Evolutionary conservation across 169 alveolate species (phyloP).

Genomic region (Babesia ovis): DNA sequence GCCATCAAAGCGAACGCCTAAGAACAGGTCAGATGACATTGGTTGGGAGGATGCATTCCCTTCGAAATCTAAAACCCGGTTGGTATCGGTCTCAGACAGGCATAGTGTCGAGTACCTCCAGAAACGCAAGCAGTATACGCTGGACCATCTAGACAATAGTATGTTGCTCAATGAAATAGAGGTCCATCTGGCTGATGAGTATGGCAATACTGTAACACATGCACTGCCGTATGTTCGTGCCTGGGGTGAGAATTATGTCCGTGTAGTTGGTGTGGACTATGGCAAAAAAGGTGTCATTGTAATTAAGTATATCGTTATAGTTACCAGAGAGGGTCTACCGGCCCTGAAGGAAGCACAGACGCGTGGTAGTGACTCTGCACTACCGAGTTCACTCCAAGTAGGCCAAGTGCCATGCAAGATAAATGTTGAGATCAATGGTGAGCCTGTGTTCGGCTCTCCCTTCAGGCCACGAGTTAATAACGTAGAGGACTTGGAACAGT

Average conservation of each 20-base stretch:
- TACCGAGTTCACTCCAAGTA: slow-evolving; percentile 2
- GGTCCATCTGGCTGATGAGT: slow-evolving; percentile 39
- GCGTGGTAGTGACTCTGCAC: background rate
- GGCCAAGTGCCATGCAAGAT: slow-evolving; percentile 31
- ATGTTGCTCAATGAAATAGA: slow-evolving; percentile 38
- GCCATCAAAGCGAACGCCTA: background rate
- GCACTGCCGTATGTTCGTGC: slow-evolving; percentile 47
- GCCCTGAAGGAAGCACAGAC: background rate
- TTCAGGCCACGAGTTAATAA: slow-evolving; percentile 40
- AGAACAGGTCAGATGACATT: too few relatives aligned
- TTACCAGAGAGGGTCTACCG: slow-evolving; percentile 26
- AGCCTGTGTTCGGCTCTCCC: slow-evolving; percentile 62
- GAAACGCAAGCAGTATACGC: background rate
- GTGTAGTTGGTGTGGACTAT: slow-evolving; percentile 39
- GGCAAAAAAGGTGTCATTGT: slow-evolving; percentile 31
- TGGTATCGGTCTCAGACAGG: background rate
- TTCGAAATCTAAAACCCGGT: background rate
- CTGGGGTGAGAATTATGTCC: slow-evolving; percentile 50
- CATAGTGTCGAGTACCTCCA: background rate
- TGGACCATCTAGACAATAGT: slow-evolving; percentile 19
- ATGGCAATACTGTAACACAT: slow-evolving; percentile 49
- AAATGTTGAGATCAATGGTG: slow-evolving; percentile 47
- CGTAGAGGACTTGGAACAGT: slow-evolving; percentile 24
- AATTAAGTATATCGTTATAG: slow-evolving; percentile 49
- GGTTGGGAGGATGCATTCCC: background rate